Base-by-base conservation (phyloP, 768 basidiomycete species). In the Psilocybe tampanensis region DNA sequence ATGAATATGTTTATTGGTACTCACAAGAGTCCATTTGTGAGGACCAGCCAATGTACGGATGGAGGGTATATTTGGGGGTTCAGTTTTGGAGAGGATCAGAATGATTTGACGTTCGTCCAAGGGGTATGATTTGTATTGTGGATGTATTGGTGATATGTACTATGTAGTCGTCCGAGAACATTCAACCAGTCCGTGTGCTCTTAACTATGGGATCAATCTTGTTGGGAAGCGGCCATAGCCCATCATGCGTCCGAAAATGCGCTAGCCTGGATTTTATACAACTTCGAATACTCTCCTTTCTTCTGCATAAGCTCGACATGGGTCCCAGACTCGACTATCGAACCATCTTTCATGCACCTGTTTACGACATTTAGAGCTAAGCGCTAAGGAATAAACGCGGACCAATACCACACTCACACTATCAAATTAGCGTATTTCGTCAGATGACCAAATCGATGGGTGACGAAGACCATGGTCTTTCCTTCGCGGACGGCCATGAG, bases 391-490 rank as follows among this genome's bases (percentile, higher is more conserved):
- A n/a, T n/a, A n/a, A n/a, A n/a, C n/a, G n/a, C n/a, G n/a, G n/a
- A n/a, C n/a, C n/a, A n/a, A n/a, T n/a, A n/a, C n/a, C n/a, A 19
- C 11, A 69, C 81, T 48, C 59, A 85, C 84, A 86, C 56, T 52
- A 85, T 80, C 1, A 75, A 64, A 65, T 85, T 81, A 1, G 83
- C 85, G 13, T 76, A 63, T 48, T 73, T 76, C 0, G 75, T 80
- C 15, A 85, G 69, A 52, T 80, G 75, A 1, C 77, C 77, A 55
- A 84, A 83, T 2, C 81, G 74, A 61, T 88, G 86, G 0, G 81
- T 82, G 7, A 85, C 81, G 42, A 84, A 76, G 12, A 88, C 68
- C 68, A 82, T 74, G 0, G 84, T 86, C 68, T 80, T 84, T 1
- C 79, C 82, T 12, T 69, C 63, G 4, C 79, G 72, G 23, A 65